Base-by-base conservation (phyloP, 73 alveolate species). In the Halteria grandinella region DNA sequence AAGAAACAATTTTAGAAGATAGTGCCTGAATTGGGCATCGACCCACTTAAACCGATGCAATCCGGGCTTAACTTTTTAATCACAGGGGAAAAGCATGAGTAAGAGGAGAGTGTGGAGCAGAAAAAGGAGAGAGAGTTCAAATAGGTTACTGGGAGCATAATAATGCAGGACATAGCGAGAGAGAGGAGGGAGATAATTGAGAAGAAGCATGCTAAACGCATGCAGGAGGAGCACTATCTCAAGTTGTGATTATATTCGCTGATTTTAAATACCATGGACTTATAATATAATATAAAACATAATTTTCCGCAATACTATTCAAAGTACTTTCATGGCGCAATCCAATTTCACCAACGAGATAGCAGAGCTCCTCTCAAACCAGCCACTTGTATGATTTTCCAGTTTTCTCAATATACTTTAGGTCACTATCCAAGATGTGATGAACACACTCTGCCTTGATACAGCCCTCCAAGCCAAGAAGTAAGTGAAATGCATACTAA, bases 21-120 rank as follows among this genome's bases (percentile, higher is more conserved):
- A 1, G 55, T 71, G 17, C 92, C 86, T 64, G 69, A 52, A 27
- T 36, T 64, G 27, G 60, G 84, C 23, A 69, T 18, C 8, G 79
- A 75, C 29, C 78, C 90, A 2, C 43, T 47, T 7, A 62, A 80
- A n/a, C n/a, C n/a, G n/a, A n/a, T n/a, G n/a, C n/a, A n/a, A n/a
- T n/a, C n/a, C n/a, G n/a, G n/a, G n/a, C n/a, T n/a, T n/a, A n/a
- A n/a, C n/a, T n/a, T n/a, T n/a, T n/a, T n/a, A n/a, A n/a, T n/a
- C n/a, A n/a, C n/a, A n/a, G n/a, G n/a, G n/a, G n/a, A n/a, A n/a
- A n/a, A n/a, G n/a, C 50, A 31, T 34, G 63, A 28, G 55, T 37
- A 23, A 47, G 55, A 18, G 1, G 71, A 36, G 49, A 28, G 53
- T 25, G 21, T 23, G 20, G 39, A 72, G 24, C 25, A 32, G 0